Base-by-base conservation (phyloP, 805 yeast genomes). In the Spathaspora arborariae region DNA sequence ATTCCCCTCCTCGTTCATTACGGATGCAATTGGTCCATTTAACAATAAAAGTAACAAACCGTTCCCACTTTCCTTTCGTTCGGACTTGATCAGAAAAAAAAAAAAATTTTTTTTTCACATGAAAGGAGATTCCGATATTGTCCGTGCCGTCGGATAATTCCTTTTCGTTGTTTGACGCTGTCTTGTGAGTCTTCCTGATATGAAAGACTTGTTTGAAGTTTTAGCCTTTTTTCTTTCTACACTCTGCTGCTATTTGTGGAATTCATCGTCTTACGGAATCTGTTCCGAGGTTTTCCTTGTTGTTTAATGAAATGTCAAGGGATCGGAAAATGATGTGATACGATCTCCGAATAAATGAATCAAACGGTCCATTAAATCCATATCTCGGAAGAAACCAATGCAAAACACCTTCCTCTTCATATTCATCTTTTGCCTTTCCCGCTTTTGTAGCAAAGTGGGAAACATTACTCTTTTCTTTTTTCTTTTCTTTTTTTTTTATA, bases 181-280 rank as follows among this genome's bases (percentile, higher is more conserved):
- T 40, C 42, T 24, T 3, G 34, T 40, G 42, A 40, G 42, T 40
- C 42, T 40, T 40, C 42, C 42, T 40, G 42, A 26, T 40, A 22
- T 40, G 34, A 40, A 9, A 16, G 42, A 10, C 35, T 40, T 40
- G n/a, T n/a, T n/a, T n/a, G n/a, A n/a, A n/a, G n/a, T n/a, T 24
- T n/a, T 6, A 13, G 15, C n/a, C 15, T 30, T 13, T 30, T 30
- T 30, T 30, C 18, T 6, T 13, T 30, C 18, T 15, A 7, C n/a
- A 7, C 18, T 30, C 35, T 30, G 27, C 13, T 13, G 3, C 35
- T 13, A 30, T 30, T 30, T 30, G 3, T 30, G 35, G 35, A 30
- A 24, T 26, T 22, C 20, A 18, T 13, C 39, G 6, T 19, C n/a
- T 9, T 7, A 20, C 39, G 22, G 39, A 36, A n/a, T 36, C n/a